Percentiles rank a stretch among this genome's conserved stretches.
Evolutionary conservation across 2,329 filamentous ascomycete genomes (phyloP).

Genomic region (Pseudonectria foliicola): DNA sequence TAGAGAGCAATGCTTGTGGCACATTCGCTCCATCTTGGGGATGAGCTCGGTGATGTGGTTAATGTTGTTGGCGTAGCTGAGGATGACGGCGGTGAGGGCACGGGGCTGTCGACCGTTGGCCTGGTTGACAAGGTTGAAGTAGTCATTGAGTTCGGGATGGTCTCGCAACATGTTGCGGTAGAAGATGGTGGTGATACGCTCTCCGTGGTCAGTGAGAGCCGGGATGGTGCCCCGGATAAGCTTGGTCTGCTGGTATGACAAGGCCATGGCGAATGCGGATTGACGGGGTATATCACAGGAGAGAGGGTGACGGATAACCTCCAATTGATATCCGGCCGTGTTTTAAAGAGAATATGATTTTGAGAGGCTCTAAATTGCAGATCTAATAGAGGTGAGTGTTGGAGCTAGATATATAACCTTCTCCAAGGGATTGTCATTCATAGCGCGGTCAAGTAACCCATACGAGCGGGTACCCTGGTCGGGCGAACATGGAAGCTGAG

Average conservation of each 20-base stretch:
- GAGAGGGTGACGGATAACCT: background rate
- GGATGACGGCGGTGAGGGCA: slow-evolving; percentile 40
- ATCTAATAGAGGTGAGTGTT: too few relatives aligned
- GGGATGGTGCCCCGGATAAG: slow-evolving; percentile 67
- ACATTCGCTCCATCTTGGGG: slow-evolving; percentile 49
- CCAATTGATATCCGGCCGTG: too few relatives aligned
- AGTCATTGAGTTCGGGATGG: slow-evolving; percentile 58
- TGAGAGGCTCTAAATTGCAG: too few relatives aligned
- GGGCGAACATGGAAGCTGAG: background rate
- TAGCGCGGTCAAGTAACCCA: too few relatives aligned
- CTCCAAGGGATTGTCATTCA: too few relatives aligned
- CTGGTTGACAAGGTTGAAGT: slow-evolving; percentile 53
- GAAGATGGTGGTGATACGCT: slow-evolving; percentile 62
- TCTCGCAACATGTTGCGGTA: slow-evolving; percentile 61
- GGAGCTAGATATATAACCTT: too few relatives aligned
- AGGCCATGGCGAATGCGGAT: slow-evolving; percentile 24
- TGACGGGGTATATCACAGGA: background rate
- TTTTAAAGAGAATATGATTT: slow-evolving; percentile 1
- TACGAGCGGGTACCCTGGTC: too few relatives aligned
- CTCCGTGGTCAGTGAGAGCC: slow-evolving; percentile 59
- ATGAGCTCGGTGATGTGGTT: slow-evolving; percentile 51
- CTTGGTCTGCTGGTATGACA: slow-evolving; percentile 49
- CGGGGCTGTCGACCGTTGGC: slow-evolving; percentile 29
- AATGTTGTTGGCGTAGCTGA: slow-evolving; percentile 66
- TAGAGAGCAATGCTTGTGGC: slow-evolving; percentile 67